Conservation (phyloP, 2,329 filamentous ascomycete genomes). For the Tolypocladium inflatum region DNA sequence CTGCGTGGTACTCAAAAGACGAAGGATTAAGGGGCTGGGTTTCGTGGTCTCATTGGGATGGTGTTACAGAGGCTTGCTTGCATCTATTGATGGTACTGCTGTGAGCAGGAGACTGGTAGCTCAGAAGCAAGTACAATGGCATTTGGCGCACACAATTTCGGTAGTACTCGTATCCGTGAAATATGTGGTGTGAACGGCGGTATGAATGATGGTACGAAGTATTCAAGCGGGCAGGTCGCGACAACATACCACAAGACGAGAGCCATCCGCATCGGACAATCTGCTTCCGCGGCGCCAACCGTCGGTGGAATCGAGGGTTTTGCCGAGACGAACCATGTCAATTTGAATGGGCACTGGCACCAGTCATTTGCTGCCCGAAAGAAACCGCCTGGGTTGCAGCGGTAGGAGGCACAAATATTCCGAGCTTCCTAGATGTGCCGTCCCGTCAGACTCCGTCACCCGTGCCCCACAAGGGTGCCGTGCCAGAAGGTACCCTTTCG, state of each 20-base stretch:
- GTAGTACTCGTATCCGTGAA: constrained; percentile 10
- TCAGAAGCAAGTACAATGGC: constrained; percentile 39
- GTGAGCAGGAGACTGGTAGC: constrained; percentile 37
- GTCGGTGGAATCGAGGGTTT: neutral
- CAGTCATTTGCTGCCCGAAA: neutral
- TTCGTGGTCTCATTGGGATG: constrained; percentile 52
- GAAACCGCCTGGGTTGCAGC: neutral
- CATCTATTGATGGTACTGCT: constrained; percentile 46
- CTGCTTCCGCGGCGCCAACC: neutral
- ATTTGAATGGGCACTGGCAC: neutral
- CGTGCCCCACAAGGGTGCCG: neutral
- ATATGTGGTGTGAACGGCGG: too few species aligned
- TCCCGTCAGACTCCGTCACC: neutral
- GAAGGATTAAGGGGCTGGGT: constrained; percentile 69
- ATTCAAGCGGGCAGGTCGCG: neutral
- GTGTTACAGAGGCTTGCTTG: constrained; percentile 55
- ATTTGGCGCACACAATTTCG: constrained; percentile 36
- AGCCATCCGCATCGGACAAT: neutral
- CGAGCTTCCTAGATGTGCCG: neutral
- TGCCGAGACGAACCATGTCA: neutral
- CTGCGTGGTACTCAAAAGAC: constrained; percentile 99
- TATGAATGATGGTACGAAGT: too few species aligned
- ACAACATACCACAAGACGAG: neutral
- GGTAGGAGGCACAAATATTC: neutral
- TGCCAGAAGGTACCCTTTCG: too few species aligned